These are phyloP conservation scores for Scedosporium minutisporum DNA, from an alignment of 2,329 filamentous ascomycete species.

Conservation along the genomic window DNA sequence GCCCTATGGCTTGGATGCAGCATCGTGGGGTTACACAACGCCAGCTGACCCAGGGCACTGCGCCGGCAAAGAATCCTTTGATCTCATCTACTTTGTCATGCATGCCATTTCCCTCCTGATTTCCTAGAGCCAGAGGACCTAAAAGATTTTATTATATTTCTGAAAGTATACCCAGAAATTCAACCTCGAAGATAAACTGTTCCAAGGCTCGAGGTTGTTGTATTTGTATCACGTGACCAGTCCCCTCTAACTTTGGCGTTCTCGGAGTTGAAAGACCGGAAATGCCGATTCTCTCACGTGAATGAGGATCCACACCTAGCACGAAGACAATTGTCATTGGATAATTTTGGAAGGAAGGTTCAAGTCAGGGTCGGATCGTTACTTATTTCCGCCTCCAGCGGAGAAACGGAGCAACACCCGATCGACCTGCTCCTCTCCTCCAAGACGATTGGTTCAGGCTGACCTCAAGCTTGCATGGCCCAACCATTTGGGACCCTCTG, in stretches of 20 bases:
- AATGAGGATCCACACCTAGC: neutral
- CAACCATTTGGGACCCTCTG: too few relatives aligned
- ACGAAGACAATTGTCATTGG: neutral
- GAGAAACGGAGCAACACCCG: slow-evolving; percentile 7
- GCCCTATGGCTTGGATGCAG: too few relatives aligned
- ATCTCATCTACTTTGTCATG: too few relatives aligned
- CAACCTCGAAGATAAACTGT: too few relatives aligned
- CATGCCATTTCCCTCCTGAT: too few relatives aligned
- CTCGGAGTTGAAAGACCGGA: neutral
- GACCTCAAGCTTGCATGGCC: too few relatives aligned
- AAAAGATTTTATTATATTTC: too few relatives aligned
- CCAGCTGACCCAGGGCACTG: too few relatives aligned
- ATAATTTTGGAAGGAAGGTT: neutral
- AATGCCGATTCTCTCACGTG: neutral
- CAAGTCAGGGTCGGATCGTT: neutral
- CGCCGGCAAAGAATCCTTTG: too few relatives aligned
- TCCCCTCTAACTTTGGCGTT: neutral
- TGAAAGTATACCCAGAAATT: too few relatives aligned
- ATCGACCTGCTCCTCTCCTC: neutral
- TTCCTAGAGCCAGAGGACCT: too few relatives aligned
- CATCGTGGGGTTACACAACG: too few relatives aligned
- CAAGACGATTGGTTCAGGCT: neutral
- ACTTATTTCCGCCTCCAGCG: slow-evolving; percentile 7
- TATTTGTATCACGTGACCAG: neutral
- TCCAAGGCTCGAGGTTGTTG: neutral